Conservation (phyloP, 768 basidiomycete genomes). For the Boletus insuetus region DNA sequence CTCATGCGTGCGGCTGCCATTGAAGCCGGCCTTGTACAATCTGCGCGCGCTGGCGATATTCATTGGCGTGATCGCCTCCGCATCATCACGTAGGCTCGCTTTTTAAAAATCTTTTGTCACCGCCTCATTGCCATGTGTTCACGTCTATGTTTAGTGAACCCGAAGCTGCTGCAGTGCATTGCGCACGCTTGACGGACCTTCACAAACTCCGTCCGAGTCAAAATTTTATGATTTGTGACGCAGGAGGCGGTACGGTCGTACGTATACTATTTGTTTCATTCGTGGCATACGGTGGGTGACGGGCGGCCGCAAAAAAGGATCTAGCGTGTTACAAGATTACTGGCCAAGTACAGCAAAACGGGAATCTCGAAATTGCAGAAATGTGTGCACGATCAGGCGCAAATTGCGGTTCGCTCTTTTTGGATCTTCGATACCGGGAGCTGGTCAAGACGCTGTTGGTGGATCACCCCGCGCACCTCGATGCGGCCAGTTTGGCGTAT, state of each 20-base stretch:
- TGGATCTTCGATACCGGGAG: conserved; percentile 83
- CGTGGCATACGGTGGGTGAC: conserved; percentile 1
- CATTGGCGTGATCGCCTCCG: conserved; percentile 78
- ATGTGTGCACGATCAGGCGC: conserved; percentile 85
- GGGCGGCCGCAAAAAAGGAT: conserved; percentile 25
- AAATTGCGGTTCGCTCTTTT: conserved; percentile 84
- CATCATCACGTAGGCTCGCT: conserved; percentile 65
- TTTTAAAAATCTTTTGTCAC: not conserved
- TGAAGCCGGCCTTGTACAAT: conserved; percentile 74
- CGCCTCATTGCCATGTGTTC: not conserved
- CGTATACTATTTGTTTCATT: conserved; percentile 22
- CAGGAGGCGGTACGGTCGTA: conserved; percentile 79
- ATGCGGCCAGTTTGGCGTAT: conserved; percentile 76
- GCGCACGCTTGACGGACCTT: conserved; percentile 75
- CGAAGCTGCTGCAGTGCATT: conserved; percentile 91
- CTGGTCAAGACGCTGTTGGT: conserved; percentile 72
- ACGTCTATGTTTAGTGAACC: conserved; percentile 44
- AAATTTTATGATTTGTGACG: conserved; percentile 90
- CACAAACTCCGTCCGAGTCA: conserved; percentile 78
- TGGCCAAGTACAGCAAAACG: conserved; percentile 71
- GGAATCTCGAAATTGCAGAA: conserved; percentile 87
- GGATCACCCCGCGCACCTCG: conserved; percentile 85
- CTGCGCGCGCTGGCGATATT: conserved; percentile 63
- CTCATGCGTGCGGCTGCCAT: conserved; percentile 87
- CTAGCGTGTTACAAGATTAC: conserved; percentile 73